Conservation (phyloP, 2,329 filamentous ascomycete species). For the Clonostachys chloroleuca region DNA sequence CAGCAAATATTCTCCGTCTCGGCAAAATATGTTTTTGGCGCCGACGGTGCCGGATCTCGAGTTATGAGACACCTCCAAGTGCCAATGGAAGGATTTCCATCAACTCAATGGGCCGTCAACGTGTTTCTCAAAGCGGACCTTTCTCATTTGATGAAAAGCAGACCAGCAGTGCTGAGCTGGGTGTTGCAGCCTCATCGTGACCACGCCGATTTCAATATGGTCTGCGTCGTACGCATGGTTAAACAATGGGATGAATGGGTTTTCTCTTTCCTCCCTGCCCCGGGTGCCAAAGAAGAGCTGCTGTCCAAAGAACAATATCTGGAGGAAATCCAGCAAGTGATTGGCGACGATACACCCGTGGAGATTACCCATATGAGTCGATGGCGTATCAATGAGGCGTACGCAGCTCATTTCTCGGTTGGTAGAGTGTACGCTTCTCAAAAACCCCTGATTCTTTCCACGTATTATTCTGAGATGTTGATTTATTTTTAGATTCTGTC, state of each 20-base stretch:
- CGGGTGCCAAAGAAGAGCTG: conserved; percentile 24
- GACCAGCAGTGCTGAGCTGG: conserved; percentile 57
- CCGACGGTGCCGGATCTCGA: conserved; percentile 38
- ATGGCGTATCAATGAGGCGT: conserved; percentile 58
- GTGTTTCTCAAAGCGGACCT: conserved; percentile 41
- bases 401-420: conserved; percentile 43
- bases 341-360: conserved; percentile 48
- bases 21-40: conserved; percentile 50
- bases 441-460: too few species aligned
- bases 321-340: conserved; percentile 9
- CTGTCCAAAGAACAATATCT: conserved; percentile 37
- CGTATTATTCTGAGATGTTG: too few species aligned
- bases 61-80: conserved; percentile 27
- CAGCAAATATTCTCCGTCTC: conserved; percentile 32
- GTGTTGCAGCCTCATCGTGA: conserved; percentile 41
- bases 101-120: conserved; percentile 30
- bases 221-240: conserved; percentile 51
- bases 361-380: conserved; percentile 49
- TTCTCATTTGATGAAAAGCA: conserved; percentile 36
- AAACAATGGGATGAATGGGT: conserved; percentile 61
- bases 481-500: neutral
- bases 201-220: conserved; percentile 43
- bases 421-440: neutral
- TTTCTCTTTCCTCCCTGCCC: conserved; percentile 46
- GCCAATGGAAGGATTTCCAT: conserved; percentile 34